These are phyloP conservation scores for Salicornia ramosissima DNA, from an alignment of 148 eudicot genomes.

Conservation along the genomic window DNA sequence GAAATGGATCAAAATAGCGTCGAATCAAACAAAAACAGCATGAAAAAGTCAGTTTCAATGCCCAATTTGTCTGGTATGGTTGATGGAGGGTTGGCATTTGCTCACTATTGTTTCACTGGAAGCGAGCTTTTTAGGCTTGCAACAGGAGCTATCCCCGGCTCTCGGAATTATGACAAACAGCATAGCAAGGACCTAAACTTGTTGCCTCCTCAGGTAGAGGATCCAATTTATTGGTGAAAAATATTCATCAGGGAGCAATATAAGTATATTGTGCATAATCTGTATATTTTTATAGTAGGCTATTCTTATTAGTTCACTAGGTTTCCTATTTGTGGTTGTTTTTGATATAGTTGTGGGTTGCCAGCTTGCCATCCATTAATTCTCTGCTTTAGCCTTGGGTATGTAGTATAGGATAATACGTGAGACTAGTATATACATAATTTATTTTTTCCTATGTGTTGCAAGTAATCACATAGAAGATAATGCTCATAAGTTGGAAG, in stretches of 20 bases:
- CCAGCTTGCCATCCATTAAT: slow-evolving; percentile 17
- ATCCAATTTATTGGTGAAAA: slow-evolving; percentile 79
- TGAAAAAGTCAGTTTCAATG: slow-evolving; percentile 56
- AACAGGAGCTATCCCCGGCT: slow-evolving; percentile 78
- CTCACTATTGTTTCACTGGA: slow-evolving; percentile 81
- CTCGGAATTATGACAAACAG: slow-evolving; percentile 64
- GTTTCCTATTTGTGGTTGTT: slow-evolving; percentile 21
- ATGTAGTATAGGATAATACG: slow-evolving; percentile 11
- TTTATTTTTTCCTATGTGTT: neutral
- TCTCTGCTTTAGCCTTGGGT: slow-evolving; percentile 6
- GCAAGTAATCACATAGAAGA: neutral
- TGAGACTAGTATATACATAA: neutral
- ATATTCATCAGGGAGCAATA: neutral
- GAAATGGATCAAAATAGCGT: slow-evolving; percentile 21
- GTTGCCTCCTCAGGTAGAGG: slow-evolving; percentile 84
- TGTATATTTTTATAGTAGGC: slow-evolving; percentile 16
- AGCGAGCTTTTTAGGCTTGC: slow-evolving; percentile 76
- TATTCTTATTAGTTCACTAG: neutral
- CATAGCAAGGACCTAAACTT: slow-evolving; percentile 75
- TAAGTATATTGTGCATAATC: slow-evolving; percentile 24
- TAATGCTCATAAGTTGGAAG: neutral
- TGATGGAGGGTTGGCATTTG: slow-evolving; percentile 88
- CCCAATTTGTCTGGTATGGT: slow-evolving; percentile 64
- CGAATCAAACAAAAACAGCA: slow-evolving; percentile 19
- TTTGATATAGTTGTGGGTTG: slow-evolving; percentile 13